Evolutionary conservation across 192 early-diverging fungal genomes (phyloP), one percentile per base, ranked within the genome.

Genomic region (Haplosporangium gracile): DNA sequence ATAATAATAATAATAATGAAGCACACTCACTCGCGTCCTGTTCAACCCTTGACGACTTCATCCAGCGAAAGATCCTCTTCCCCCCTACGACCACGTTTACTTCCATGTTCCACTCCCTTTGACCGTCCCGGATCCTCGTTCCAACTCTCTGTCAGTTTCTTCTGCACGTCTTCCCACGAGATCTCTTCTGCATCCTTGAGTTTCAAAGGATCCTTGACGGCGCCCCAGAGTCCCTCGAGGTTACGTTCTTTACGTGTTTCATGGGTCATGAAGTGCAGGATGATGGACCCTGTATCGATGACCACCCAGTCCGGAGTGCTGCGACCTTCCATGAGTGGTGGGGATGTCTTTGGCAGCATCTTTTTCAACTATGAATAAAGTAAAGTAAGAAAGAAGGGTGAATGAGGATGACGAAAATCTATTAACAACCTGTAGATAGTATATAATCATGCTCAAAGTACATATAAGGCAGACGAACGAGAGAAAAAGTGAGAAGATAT

Each of bases 291-390:
- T 9, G 92, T 68, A 87, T 96, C 95, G 32, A 96, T 73, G 34
- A 94, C 82, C 74, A 94, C 85, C 96, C 96, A 96, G 73, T 95
- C 95, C 7, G 93, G 91, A 34, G 88, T 88, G 68, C 92, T 89
- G 8, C 88, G 82, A 2, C 95, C 96, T 80, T 96, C 94, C 32
- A 90, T 79, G 40, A 74, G 79, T 10, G 60, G 60, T 3, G 68
- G 51, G 49, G 75, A 32, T 38, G 45, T 32, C 42, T 77, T 77
- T 34, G 40, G 49, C 18, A 32, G 29, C 60, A 65, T 65, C 29
- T 65, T 65, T 11, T 65, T 65, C 29, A 65, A 65, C 60, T 65
- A 65, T 15, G 43, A 45, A 45, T 1, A 43, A 43, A 43, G 43
- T 15, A 18, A 6, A 5, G 11, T 15, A 10, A 65, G 20, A 55